These are phyloP conservation scores for Mycena rebaudengoi DNA, from an alignment of 768 basidiomycete genomes.

Conservation along the genomic window DNA sequence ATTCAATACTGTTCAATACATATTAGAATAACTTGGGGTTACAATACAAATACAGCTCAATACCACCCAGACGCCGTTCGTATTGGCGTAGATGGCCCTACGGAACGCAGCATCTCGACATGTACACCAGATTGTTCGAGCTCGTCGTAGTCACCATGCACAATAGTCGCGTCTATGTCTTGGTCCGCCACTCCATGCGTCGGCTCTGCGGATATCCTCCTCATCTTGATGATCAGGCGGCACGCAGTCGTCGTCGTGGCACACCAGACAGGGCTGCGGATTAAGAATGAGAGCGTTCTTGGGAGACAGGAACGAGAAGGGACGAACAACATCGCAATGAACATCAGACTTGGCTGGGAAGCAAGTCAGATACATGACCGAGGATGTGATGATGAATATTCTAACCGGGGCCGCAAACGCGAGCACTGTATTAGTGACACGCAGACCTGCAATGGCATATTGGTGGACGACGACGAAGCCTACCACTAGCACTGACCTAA, in stretches of 20 bases:
- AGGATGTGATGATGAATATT: background rate
- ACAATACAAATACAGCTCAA: conserved; percentile 5
- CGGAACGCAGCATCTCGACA: conserved; percentile 24
- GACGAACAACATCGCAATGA: conserved; percentile 28
- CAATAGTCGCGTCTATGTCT: background rate
- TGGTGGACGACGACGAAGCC: background rate
- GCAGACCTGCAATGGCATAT: conserved; percentile 1
- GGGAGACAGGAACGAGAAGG: background rate
- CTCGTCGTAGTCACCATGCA: conserved; percentile 21
- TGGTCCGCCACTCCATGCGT: background rate
- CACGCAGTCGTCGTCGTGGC: conserved; percentile 23
- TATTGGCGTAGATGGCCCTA: conserved; percentile 24
- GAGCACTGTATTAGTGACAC: conserved; percentile 22
- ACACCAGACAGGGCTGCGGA: conserved; percentile 21
- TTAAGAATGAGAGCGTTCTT: background rate
- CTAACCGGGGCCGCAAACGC: conserved; percentile 12
- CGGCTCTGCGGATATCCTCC: conserved; percentile 11
- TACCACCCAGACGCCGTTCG: background rate
- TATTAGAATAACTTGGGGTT: background rate
- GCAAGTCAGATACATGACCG: background rate
- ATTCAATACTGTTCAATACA: no score
- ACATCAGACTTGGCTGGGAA: conserved; percentile 4
- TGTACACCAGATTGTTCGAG: conserved; percentile 16
- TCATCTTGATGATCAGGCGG: conserved; percentile 23
- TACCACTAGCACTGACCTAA: conserved; percentile 5